Percentiles rank a stretch among this genome's conserved stretches.
These are phyloP conservation scores for Didymella pomorum DNA, from an alignment of 2,329 filamentous ascomycete species.

Conservation along the genomic window DNA sequence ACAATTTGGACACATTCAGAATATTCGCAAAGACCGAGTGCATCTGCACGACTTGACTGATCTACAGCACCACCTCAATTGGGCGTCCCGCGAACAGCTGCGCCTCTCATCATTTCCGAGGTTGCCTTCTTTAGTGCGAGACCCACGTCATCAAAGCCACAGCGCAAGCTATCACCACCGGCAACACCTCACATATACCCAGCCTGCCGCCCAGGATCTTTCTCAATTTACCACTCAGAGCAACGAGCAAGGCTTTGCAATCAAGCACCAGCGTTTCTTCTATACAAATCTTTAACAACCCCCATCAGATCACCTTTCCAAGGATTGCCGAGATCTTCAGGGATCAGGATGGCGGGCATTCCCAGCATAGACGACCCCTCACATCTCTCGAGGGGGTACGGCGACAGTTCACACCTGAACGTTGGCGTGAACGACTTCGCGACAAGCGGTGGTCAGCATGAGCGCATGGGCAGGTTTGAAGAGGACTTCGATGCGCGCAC, in stretches of 20 bases:
- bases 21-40: conserved; percentile 2
- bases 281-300: background rate
- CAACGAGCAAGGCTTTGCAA: background rate
- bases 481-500: conserved; percentile 76
- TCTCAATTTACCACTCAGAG: background rate
- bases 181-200: conserved; percentile 15
- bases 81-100: conserved; percentile 26
- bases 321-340: conserved; percentile 27
- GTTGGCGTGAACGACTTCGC: conserved; percentile 52
- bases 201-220: background rate
- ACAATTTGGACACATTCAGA: conserved; percentile 2
- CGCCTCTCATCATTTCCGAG: conserved; percentile 28
- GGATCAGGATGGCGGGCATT: conserved; percentile 47
- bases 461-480: conserved; percentile 64
- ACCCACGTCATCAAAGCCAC: conserved; percentile 22
- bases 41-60: conserved; percentile 21
- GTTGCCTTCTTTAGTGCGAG: conserved; percentile 10
- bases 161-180: conserved; percentile 13
- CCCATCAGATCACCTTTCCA: conserved; percentile 26
- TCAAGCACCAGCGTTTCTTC: background rate
- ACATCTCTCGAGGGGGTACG: conserved; percentile 49
- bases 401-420: conserved; percentile 35
- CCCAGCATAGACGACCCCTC: conserved; percentile 47
- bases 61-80: conserved; percentile 28
- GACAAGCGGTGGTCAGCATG: conserved; percentile 34